Percentiles rank a stretch among this genome's conserved stretches.
Conservation (phyloP, 139 green algal genomes). For the Diplosphaera chodatii region DNA sequence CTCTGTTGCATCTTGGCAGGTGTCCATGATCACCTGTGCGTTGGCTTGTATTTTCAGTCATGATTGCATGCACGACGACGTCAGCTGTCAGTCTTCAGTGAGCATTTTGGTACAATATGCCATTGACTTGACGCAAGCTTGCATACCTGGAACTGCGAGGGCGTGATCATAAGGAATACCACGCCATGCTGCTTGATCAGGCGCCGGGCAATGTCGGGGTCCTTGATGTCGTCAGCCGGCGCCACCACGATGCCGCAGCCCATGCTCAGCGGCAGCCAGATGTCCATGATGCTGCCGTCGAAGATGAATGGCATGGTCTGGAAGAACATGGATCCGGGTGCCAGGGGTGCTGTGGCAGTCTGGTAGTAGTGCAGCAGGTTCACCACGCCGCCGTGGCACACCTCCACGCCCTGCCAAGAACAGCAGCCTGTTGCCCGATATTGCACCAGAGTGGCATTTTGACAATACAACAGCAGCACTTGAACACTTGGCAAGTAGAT, state of each 20-base stretch:
- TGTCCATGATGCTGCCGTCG: constrained; percentile 1
- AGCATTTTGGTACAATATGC: no score
- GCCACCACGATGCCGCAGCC: neutral
- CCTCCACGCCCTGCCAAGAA: neutral
- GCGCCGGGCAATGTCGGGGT: constrained; percentile 6
- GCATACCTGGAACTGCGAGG: neutral
- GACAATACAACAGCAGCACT: no score
- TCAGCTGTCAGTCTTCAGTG: no score
- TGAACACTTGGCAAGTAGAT: no score
- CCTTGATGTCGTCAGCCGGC: neutral
- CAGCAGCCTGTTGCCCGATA: no score
- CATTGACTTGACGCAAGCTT: no score
- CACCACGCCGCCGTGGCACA: constrained; percentile 1
- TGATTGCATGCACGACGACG: no score
- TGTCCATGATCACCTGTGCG: constrained; percentile 7
- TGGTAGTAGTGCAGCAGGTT: constrained; percentile 6
- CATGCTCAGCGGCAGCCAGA: constrained; percentile 1
- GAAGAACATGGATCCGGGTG: constrained; percentile 22
- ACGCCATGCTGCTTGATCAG: constrained; percentile 7
- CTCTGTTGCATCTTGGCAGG: neutral
- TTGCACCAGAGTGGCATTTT: no score
- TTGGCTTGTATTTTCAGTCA: neutral
- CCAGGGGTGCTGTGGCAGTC: constrained; percentile 1
- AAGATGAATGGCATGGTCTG: constrained; percentile 18
- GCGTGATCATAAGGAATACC: constrained; percentile 1